Evolutionary conservation across 352 stramenopile species (phyloP), one percentile per base, ranked within the genome.

Genomic region (Phytophthora europaea): DNA sequence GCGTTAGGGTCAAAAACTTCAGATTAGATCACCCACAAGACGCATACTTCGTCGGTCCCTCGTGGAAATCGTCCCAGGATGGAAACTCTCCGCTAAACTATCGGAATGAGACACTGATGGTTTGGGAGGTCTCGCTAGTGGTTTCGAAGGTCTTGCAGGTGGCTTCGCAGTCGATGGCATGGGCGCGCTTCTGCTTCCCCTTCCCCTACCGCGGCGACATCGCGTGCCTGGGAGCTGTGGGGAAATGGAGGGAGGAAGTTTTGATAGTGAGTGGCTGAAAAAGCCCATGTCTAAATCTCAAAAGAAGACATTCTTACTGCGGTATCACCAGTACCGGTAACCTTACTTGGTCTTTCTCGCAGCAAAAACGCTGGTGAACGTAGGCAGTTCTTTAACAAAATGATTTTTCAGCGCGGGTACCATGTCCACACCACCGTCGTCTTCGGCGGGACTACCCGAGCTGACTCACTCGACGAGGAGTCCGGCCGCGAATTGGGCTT

Each of bases 401-500:
- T n/a, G n/a, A n/a, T n/a, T n/a, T n/a, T n/a, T n/a, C n/a, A n/a
- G n/a, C n/a, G n/a, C n/a, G n/a, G n/a, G n/a, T n/a, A n/a, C 26
- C 43, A 64, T 64, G 2, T 65, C 26, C 8, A 64, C 43, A n/a
- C 48, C 43, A 15, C 43, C 18, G 43, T 56, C 43, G n/a, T 40
- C 43, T 55, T n/a, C n/a, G 28, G 43, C n/a, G 9, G 56, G 18
- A 7, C 1, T 26, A 4, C 20, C 40, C 12, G 58, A 65, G 9
- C n/a, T 65, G 7, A 47, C 18, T 54, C 58, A 47, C 43, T 47
- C 4, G 28, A 33, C 48, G 26, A 54, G 16, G 26, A 15, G 26
- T 56, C 26, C 15, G 2, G 22, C 22, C 18, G 16, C 16, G 10
- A 6, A 5, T 65, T 28, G 16, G 43, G 6, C 7, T 47, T 65